Conservation (phyloP, 345 rosid genomes). For the Leavenworthia alabamica region DNA sequence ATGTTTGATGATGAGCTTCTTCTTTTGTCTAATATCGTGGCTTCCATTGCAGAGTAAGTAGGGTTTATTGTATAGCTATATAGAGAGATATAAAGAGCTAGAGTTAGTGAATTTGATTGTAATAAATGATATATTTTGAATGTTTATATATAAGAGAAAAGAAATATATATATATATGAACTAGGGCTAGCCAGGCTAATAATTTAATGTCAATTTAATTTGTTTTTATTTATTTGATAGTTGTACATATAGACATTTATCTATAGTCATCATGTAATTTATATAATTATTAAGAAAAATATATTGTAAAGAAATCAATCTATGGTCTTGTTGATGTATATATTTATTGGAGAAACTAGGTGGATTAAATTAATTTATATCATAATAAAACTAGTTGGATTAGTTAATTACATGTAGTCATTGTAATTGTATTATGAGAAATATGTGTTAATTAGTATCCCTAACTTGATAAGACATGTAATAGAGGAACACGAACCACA, state of each 20-base stretch:
- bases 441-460: slow-evolving; percentile 3
- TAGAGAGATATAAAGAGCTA: slow-evolving; percentile 10
- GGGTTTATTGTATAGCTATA: not conserved
- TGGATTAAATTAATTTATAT: not conserved
- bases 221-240: not conserved
- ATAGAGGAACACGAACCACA: slow-evolving; percentile 1
- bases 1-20: slow-evolving; percentile 34
- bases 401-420: not conserved
- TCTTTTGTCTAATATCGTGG: slow-evolving; percentile 30
- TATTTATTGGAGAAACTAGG: not conserved
- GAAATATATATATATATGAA: not conserved
- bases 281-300: not conserved
- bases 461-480: slow-evolving; percentile 12
- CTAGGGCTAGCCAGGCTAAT: no score
- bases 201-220: not conserved
- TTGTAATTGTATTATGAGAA: not conserved
- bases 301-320: not conserved
- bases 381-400: not conserved
- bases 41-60: slow-evolving; percentile 35
- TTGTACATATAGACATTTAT: not conserved
- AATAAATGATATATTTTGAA: slow-evolving; percentile 4
- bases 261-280: not conserved
- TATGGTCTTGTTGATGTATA: not conserved
- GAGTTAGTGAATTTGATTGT: slow-evolving; percentile 40
- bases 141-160: slow-evolving; percentile 19